Evolutionary conservation across 2,329 filamentous ascomycete species (phyloP).

Genomic region (Xylaria sp.): DNA sequence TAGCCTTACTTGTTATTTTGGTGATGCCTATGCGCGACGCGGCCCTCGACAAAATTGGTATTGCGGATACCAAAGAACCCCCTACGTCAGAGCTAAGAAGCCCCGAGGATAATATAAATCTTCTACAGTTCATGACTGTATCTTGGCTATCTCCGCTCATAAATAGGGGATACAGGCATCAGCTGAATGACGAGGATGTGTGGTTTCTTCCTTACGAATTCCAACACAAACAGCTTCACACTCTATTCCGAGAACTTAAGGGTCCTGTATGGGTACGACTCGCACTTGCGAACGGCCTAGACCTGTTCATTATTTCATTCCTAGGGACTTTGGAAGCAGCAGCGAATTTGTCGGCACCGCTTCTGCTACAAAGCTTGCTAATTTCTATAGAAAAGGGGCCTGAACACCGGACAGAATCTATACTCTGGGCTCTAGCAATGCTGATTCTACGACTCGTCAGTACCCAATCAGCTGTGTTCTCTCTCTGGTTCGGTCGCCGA

Average conservation of each 20-base stretch:
- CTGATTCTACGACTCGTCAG: slow-evolving; percentile 70
- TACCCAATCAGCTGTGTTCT: slow-evolving; percentile 74
- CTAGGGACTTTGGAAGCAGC: slow-evolving; percentile 72
- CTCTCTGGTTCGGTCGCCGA: slow-evolving; percentile 84
- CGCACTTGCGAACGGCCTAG: slow-evolving; percentile 80
- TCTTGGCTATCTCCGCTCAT: slow-evolving; percentile 86
- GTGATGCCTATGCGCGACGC: slow-evolving; percentile 78
- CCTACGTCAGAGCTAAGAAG: slow-evolving; percentile 72
- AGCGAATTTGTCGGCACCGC: slow-evolving; percentile 67
- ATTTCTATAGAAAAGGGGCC: slow-evolving; percentile 69
- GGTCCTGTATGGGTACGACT: slow-evolving; percentile 79
- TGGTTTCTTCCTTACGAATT: slow-evolving; percentile 85
- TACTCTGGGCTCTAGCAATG: slow-evolving; percentile 73
- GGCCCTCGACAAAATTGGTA: slow-evolving; percentile 62
- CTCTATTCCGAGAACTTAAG: slow-evolving; percentile 76
- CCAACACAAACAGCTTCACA: slow-evolving; percentile 80
- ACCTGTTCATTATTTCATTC: slow-evolving; percentile 74
- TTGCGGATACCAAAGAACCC: slow-evolving; percentile 66
- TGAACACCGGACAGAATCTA: slow-evolving; percentile 64
- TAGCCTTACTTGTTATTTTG: slow-evolving; percentile 65
- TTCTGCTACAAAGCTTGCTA: slow-evolving; percentile 79
- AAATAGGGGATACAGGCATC: slow-evolving; percentile 68
- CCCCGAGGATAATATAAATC: slow-evolving; percentile 80
- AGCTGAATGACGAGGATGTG: slow-evolving; percentile 81
- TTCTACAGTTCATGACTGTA: slow-evolving; percentile 87